These are phyloP conservation scores for Emergomyces orientalis DNA, from an alignment of 2,329 filamentous ascomycete species.

Conservation along the genomic window DNA sequence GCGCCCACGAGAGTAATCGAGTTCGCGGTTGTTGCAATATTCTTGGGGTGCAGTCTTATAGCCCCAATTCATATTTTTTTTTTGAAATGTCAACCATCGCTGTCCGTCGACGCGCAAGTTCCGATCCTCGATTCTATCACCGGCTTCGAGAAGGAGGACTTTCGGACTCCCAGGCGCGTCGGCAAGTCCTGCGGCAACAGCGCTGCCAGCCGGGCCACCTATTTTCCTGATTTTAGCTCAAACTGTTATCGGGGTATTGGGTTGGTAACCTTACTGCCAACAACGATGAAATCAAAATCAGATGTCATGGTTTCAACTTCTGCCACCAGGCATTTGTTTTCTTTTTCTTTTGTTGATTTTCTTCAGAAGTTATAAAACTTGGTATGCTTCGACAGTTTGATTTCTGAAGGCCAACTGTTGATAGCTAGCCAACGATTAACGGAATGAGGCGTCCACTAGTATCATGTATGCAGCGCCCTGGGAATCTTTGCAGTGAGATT, in stretches of 20 bases:
- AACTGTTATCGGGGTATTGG: neutral
- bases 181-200: conserved; percentile 47
- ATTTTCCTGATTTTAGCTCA: neutral
- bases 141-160: conserved; percentile 55
- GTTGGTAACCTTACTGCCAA: conserved; percentile 27
- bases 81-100: conserved; percentile 45
- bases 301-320: conserved; percentile 5
- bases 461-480: neutral
- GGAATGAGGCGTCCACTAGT: neutral
- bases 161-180: conserved; percentile 39
- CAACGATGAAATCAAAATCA: conserved; percentile 31
- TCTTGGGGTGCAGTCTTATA: conserved; percentile 44
- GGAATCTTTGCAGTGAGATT: no score
- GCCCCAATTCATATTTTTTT: conserved; percentile 45
- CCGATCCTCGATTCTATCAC: conserved; percentile 41
- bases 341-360: neutral
- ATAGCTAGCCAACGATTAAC: neutral
- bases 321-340: neutral
- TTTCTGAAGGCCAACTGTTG: neutral
- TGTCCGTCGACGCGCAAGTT: conserved; percentile 45
- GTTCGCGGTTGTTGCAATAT: conserved; percentile 35
- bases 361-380: neutral
- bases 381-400: neutral
- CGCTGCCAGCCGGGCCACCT: conserved; percentile 54
- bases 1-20: conserved; percentile 44